Conservation (phyloP, 805 yeast species). For the Tetrapisispora taiwanensis region DNA sequence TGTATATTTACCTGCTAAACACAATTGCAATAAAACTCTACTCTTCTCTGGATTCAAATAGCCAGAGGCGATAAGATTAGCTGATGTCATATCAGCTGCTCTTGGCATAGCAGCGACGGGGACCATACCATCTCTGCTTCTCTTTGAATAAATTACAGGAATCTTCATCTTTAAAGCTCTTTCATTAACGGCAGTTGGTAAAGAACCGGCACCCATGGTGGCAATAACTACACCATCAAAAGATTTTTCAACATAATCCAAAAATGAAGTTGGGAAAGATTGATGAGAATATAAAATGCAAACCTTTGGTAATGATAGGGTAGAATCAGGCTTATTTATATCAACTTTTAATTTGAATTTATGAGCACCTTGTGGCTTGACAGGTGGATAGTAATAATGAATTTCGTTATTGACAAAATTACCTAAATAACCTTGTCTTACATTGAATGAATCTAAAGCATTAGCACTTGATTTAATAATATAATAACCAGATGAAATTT, state of each 20-base stretch:
- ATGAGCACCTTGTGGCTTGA: constrained; percentile 43
- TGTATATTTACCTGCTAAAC: constrained; percentile 35
- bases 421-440: constrained; percentile 63
- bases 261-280: constrained; percentile 41
- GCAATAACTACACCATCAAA: constrained; percentile 54
- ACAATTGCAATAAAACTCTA: constrained; percentile 47
- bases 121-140: constrained; percentile 65
- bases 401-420: constrained; percentile 57
- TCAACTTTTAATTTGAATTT: constrained; percentile 32
- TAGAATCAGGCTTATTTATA: constrained; percentile 4
- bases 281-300: constrained; percentile 54
- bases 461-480: constrained; percentile 64
- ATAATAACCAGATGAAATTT: constrained; percentile 60
- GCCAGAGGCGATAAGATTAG: constrained; percentile 50
- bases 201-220: constrained; percentile 63
- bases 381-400: constrained; percentile 55
- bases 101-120: constrained; percentile 39
- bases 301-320: constrained; percentile 30
- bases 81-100: constrained; percentile 27
- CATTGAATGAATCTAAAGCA: constrained; percentile 59
- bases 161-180: constrained; percentile 33
- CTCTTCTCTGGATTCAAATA: constrained; percentile 57
- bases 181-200: constrained; percentile 41
- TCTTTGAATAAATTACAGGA: constrained; percentile 54
- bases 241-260: constrained; percentile 38